Base-by-base conservation (phyloP, 1,284 basidiomycete species). In the Cutaneotrichosporon daszewskae region DNA sequence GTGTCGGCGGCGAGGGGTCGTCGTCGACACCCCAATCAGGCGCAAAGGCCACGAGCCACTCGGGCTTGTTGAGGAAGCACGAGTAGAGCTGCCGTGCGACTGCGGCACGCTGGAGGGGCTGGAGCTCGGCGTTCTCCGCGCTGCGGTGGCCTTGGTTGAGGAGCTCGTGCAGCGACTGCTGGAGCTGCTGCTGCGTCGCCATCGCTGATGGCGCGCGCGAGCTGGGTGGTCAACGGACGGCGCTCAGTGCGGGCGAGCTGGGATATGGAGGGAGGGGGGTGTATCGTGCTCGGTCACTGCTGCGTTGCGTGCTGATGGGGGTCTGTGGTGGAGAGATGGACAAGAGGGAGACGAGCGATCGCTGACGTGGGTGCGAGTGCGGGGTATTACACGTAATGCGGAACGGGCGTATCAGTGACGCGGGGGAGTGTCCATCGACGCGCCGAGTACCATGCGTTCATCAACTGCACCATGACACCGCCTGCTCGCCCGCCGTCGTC, bases 401-500 rank as follows among this genome's bases (percentile, higher is more conserved):
- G 14, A 8, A 24, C 14, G 13, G 26, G 26, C 28, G 7, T 31
- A 31, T 31, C 28, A 31, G 5, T n/a, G 28, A n/a, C 14, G 8
- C 28, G 13, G 7, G 28, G 8, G 9, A 27, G 14, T 27, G 26
- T 9, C 31, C 13, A n/a, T 9, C 10, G 17, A 18, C 31, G 31
- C 31, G 31, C 17, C 14, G 14, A 32, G 16, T 16, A 26, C 26
- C 12, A 28, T n/a, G n/a, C n/a, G 26, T 12, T 28, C n/a, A n/a
- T n/a, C n/a, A n/a, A n/a, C n/a, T 19, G 19, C 36, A 57, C 29
- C 36, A 68, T 68, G 65, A n/a, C n/a, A n/a, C n/a, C 65, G 9
- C 31, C 20, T 24, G 40, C 43, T 24, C 58, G 66, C 9, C 63
- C 64, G 11, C 60, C 60, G 2, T 59, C 59, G 0, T 60, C 60